These are phyloP conservation scores for Agaricus blazei DNA, from an alignment of 768 basidiomycete genomes.

Conservation along the genomic window DNA sequence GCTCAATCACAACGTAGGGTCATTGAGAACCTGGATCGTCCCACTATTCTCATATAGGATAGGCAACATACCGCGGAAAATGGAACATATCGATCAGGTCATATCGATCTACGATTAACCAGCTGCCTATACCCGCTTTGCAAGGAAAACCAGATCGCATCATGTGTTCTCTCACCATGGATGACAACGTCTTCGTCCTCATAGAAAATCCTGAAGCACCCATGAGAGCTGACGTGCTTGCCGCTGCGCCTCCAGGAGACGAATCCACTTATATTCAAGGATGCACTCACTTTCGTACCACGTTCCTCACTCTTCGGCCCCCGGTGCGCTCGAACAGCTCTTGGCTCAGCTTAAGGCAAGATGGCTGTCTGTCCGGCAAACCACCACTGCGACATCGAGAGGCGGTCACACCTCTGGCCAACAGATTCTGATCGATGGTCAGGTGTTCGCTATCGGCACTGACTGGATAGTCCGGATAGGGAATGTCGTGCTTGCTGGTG, in stretches of 20 bases:
- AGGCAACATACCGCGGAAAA: conserved; percentile 59
- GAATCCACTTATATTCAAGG: conserved; percentile 38
- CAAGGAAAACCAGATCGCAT: conserved; percentile 55
- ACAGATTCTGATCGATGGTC: conserved; percentile 68
- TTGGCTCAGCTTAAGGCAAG: conserved; percentile 68
- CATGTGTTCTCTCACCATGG: conserved; percentile 76
- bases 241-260: conserved; percentile 37
- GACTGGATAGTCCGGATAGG: conserved; percentile 82
- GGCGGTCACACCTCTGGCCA: conserved; percentile 38
- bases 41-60: conserved; percentile 13
- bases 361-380: conserved; percentile 67
- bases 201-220: conserved; percentile 75
- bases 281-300: conserved; percentile 67
- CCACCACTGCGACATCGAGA: conserved; percentile 11
- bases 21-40: conserved; percentile 13
- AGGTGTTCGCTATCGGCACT: conserved; percentile 68
- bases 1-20: conserved; percentile 59
- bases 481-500: conserved; percentile 71
- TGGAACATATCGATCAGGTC: conserved; percentile 72
- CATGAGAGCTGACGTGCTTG: conserved; percentile 54
- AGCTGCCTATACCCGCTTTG: conserved; percentile 35
- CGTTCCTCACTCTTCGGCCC: conserved; percentile 75
- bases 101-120: conserved; percentile 68
- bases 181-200: conserved; percentile 74
- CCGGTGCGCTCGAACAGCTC: conserved; percentile 71